Evolutionary conservation across 176 grass and related monocot species (phyloP).

Genomic region (Eremochloa ophiuroides): DNA sequence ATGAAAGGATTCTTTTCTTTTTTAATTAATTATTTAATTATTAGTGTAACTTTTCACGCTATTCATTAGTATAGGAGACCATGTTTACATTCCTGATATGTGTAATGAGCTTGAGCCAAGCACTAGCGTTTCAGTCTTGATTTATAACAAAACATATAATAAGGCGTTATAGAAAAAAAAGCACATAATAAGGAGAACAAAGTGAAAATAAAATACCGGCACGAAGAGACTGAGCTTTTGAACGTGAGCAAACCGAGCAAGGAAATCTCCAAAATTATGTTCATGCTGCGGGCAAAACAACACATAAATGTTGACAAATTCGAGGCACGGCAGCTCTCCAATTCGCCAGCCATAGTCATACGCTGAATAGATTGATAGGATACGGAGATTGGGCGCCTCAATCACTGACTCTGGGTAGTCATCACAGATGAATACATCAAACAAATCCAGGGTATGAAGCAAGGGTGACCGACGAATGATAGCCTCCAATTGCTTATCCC

Average conservation of each 20-base stretch:
- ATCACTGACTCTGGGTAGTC: not conserved
- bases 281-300: not conserved
- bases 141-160: no score
- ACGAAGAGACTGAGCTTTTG: not conserved
- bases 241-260: not conserved
- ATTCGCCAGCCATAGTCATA: not conserved
- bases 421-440: not conserved
- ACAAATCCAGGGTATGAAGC: not conserved
- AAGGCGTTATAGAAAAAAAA: no score
- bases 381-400: not conserved
- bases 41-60: no score
- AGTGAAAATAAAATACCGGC: not conserved
- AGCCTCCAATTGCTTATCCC: not conserved
- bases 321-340: not conserved
- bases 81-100: not conserved
- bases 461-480: slow-evolving; percentile 5
- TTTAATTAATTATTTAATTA: no score
- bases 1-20: not conserved
- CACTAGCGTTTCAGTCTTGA: not conserved
- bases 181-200: not conserved
- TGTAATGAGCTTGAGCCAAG: not conserved
- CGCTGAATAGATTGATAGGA: not conserved
- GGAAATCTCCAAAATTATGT: not conserved
- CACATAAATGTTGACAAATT: not conserved
- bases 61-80: not conserved